Base-by-base conservation (phyloP, 345 rosid species). In the Mercurialis annua region DNA sequence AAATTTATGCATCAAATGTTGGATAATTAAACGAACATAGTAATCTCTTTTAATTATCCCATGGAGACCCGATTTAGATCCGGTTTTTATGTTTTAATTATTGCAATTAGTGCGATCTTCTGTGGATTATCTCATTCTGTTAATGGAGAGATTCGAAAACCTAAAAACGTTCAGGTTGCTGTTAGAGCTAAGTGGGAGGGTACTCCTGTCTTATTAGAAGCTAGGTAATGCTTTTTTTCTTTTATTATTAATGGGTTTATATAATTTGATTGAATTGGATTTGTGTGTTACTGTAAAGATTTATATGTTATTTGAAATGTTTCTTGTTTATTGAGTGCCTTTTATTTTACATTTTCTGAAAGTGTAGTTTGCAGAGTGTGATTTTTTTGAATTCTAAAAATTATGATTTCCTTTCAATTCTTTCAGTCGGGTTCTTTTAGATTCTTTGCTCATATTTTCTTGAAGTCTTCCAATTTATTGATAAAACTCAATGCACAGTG, bases 151-250 rank as follows among this genome's bases (percentile, higher is more conserved):
- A 81, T 55, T 76, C 92, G 85, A 66, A 76, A 82, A 52, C 96
- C 95, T 27, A 94, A 88, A 78, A 94, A 89, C 75, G 96, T 94
- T 52, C 87, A 94, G 82, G 92, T 85, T 48, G 93, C 96, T 1
- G 79, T 94, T 78, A 83, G 79, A 47, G 97, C 95, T 23, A 94
- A 89, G 77, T 91, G 96, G 98, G 84, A 87, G 60, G 99, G 99
- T 65, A 91, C 98, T 80, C 95, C 99, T 12, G 71, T 94, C 77
- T 89, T 94, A 70, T 78, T 94, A 53, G 99, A 94, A 84, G 98
- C 99, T 66, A 93, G 95, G 98, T 94, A n/a, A 71, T 65, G 79
- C 65, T 36, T 11, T 21, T 36, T 17, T 33, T 33, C 10, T 20
- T 17, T 50, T 38, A n/a, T n/a, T n/a, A n/a, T n/a, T n/a, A n/a